Evolutionary conservation across 345 rosid species (phyloP), one percentile per base, ranked within the genome.

Genomic region (Eucalyptus melliodora): DNA sequence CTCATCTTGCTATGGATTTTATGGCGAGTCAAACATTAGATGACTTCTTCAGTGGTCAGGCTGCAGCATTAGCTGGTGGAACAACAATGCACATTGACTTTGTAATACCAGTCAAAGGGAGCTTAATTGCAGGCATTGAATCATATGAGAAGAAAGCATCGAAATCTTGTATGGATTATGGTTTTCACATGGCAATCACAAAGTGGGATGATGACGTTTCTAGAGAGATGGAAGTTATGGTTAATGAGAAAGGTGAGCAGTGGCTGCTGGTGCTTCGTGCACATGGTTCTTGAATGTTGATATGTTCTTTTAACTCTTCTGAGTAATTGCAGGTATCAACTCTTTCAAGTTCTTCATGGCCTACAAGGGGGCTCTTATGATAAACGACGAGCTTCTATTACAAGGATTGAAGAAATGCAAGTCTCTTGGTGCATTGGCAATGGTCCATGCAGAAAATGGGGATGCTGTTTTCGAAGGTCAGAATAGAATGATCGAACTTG

Each of bases 361-460:
- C 55, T 97, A 98, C 92, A 98, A 98, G 92, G 99, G 99, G 37
- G 62, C 95, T 16, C 90, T 97, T 49, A 97, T 98, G 99, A 88
- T 97, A 90, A 94, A 88, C 65, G 99, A 97, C 65, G 99, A 96
- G 88, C 97, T 98, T 88, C 94, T 98, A 65, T 80, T 98, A 86
- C 95, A 96, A 91, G 99, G 99, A 77, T 91, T 98, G 27, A 94
- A 96, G 94, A 93, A 90, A 91, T 98, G 99, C 91, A 98, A 97
- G 93, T 94, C 98, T 86, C 97, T 98, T 31, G 99, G 99, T 89
- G 99, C 99, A 90, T 90, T 98, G 92, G 96, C 99, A 26, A 98
- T 98, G 99, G 99, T 98, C 91, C 99, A 98, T 92, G 99, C 99
- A 87, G 99, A 98, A 95, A 97, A 98, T 92, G 99, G 99, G 86